Evolutionary conservation across 1,139 yeast species (phyloP), one percentile per base, ranked within the genome.

Genomic region (Yamadazyma siamensis): DNA sequence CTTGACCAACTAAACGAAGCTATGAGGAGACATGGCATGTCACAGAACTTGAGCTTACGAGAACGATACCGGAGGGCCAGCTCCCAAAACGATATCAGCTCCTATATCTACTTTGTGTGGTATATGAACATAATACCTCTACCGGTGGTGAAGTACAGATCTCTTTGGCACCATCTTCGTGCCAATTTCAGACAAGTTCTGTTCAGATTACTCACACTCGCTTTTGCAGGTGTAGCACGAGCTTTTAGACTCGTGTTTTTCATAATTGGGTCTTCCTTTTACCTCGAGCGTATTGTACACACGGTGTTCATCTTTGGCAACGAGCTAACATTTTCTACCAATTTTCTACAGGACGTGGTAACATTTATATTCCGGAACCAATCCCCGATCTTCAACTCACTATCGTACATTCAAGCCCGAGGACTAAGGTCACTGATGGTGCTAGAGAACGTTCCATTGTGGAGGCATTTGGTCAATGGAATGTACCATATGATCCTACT

Each of bases 301-400:
- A 28, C 41, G 13, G 32, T 59, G 11, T 45, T 56, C 28, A 36
- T 46, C 23, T 55, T 54, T 34, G 60, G 63, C 26, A 54, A 59
- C 35, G 42, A 52, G 28, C 47, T 57, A 15, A 59, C 69, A 3
- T 61, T 50, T 38, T 57, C 65, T 3, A 42, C 45, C 13, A 56
- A 53, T 34, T 58, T 57, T 30, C 34, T 59, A 16, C 28, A 41
- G 20, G 69, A 64, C 38, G 40, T 54, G 15, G 29, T 53, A 26
- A 58, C 68, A 2, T 63, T 43, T 37, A 25, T 53, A 3, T 29
- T 56, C 12, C 41, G 57, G 15, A 44, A 58, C 33, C 43, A 49
- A 17, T 21, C 27, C 6, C 11, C 17, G 10, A 6, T 40, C 2
- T 39, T 42, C 9, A 19, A 26, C 24, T 33, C 15, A 21, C 18